A percentile compares a stretch with the other conserved stretches of the same genome.
Conservation (phyloP, 2,329 filamentous ascomycete species). For the Albifimbria verrucaria region DNA sequence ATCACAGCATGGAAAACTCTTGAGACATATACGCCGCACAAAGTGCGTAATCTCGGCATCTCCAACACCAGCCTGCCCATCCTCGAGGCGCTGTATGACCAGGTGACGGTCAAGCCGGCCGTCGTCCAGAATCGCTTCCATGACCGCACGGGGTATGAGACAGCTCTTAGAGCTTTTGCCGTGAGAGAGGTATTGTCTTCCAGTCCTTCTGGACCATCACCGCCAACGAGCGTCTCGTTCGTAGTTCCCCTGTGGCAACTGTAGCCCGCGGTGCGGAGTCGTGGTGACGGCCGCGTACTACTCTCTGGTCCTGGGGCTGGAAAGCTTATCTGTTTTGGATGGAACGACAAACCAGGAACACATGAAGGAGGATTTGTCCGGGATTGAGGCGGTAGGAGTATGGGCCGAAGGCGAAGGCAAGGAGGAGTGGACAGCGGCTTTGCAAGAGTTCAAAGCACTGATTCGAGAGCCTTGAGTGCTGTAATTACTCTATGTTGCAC, state of each 20-base stretch:
- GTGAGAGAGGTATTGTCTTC: slow-evolving; percentile 38
- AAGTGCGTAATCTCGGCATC: slow-evolving; percentile 67
- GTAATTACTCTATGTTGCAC: too few species aligned
- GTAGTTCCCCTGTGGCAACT: slow-evolving; percentile 40
- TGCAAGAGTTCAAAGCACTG: slow-evolving; percentile 43
- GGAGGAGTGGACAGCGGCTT: slow-evolving; percentile 44
- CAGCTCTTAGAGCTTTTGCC: slow-evolving; percentile 50
- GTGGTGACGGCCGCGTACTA: slow-evolving; percentile 41
- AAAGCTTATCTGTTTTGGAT: slow-evolving; percentile 38
- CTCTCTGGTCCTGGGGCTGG: slow-evolving; percentile 45
- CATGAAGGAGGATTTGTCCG: slow-evolving; percentile 48
- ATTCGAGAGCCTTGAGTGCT: slow-evolving; percentile 19
- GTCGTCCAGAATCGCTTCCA: slow-evolving; percentile 79
- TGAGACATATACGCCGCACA: slow-evolving; percentile 61
- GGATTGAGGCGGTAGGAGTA: slow-evolving; percentile 33
- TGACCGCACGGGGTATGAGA: slow-evolving; percentile 55
- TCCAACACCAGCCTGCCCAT: slow-evolving; percentile 65
- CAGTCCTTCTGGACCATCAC: slow-evolving; percentile 55
- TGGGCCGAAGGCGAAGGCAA: slow-evolving; percentile 42
- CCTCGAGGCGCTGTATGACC: slow-evolving; percentile 49
- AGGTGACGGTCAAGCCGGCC: slow-evolving; percentile 39
- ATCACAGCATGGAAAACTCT: slow-evolving; percentile 64
- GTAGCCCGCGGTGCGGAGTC: slow-evolving; percentile 43
- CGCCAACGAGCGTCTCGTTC: slow-evolving; percentile 39
- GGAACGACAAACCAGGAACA: slow-evolving; percentile 43